Percentiles rank a stretch among this genome's conserved stretches.
Evolutionary conservation across 2,329 filamentous ascomycete genomes (phyloP).

Genomic region (Neofusicoccum sp.): DNA sequence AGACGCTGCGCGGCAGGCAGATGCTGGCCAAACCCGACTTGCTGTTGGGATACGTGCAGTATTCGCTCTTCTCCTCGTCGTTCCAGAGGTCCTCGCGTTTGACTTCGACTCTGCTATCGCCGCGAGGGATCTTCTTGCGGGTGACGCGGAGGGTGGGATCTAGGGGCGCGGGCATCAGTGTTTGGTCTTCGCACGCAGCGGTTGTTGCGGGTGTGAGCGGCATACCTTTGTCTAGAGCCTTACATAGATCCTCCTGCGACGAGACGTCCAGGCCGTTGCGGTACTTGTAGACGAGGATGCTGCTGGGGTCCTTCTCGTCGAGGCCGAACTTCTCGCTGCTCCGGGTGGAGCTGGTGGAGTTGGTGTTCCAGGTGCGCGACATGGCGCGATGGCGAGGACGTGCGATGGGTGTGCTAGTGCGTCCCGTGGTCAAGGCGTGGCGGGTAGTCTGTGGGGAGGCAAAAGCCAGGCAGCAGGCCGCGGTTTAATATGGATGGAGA

Average conservation of each 20-base stretch:
- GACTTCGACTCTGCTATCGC: slow-evolving; percentile 47
- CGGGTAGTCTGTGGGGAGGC: neutral
- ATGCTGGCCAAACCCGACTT: slow-evolving; percentile 49
- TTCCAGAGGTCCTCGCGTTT: slow-evolving; percentile 47
- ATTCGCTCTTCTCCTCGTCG: slow-evolving; percentile 31
- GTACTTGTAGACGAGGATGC: slow-evolving; percentile 48
- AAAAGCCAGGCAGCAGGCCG: neutral
- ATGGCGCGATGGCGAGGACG: slow-evolving; percentile 16
- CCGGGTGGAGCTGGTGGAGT: slow-evolving; percentile 41
- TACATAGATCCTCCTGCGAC: slow-evolving; percentile 46
- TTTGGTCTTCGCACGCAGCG: neutral
- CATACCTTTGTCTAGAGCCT: slow-evolving; percentile 37
- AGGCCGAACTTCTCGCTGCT: slow-evolving; percentile 44
- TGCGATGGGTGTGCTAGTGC: neutral
- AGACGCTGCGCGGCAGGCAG: slow-evolving; percentile 44
- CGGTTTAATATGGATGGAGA: neutral
- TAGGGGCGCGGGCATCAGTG: slow-evolving; percentile 24
- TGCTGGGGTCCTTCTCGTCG: slow-evolving; percentile 42
- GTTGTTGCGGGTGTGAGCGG: neutral
- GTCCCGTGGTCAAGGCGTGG: neutral
- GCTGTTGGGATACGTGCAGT: slow-evolving; percentile 35
- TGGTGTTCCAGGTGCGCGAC: slow-evolving; percentile 44
- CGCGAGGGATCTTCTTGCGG: slow-evolving; percentile 46
- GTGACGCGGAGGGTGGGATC: slow-evolving; percentile 47
- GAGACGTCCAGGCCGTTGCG: slow-evolving; percentile 43